Evolutionary conservation across 2,329 filamentous ascomycete species (phyloP).

Genomic region (Exophiala aquamarina): DNA sequence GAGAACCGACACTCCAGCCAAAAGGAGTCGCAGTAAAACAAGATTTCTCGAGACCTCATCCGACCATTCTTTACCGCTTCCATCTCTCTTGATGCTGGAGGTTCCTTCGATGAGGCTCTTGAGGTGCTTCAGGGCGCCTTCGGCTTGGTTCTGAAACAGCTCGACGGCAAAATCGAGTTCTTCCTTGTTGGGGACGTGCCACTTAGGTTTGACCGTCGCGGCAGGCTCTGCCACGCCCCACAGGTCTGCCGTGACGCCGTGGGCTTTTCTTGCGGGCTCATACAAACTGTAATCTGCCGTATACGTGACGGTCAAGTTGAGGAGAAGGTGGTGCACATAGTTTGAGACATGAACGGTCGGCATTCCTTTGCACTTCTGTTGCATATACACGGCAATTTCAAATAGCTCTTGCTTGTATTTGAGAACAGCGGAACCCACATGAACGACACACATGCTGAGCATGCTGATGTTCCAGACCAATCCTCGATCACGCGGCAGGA

Average conservation of each 20-base stretch:
- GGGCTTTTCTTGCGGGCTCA: conserved; percentile 70
- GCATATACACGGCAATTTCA: conserved; percentile 92
- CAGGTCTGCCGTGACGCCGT: conserved; percentile 72
- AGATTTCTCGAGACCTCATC: conserved; percentile 92
- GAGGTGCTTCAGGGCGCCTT: conserved; percentile 72
- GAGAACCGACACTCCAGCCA: conserved; percentile 84
- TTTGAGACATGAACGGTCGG: conserved; percentile 96
- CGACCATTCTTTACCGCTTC: conserved; percentile 98
- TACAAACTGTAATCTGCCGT: conserved; percentile 86
- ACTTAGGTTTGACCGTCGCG: conserved; percentile 73
- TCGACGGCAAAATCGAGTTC: conserved; percentile 89
- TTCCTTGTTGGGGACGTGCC: conserved; percentile 78
- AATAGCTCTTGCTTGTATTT: conserved; percentile 87
- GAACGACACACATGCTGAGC: conserved; percentile 96
- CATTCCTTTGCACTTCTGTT: conserved; percentile 88
- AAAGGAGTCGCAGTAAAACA: conserved; percentile 80
- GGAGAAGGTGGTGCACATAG: conserved; percentile 91
- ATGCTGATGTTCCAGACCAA: conserved; percentile 97
- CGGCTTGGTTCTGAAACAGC: conserved; percentile 81
- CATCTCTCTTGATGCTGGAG: conserved; percentile 81
- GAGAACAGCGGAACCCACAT: conserved; percentile 86
- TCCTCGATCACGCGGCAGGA: conserved; percentile 86
- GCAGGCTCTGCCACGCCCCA: conserved; percentile 80
- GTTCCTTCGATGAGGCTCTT: conserved; percentile 77
- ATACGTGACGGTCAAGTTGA: conserved; percentile 93